Evolutionary conservation across 768 basidiomycete species (phyloP).

Genomic region (Suillus decipiens): DNA sequence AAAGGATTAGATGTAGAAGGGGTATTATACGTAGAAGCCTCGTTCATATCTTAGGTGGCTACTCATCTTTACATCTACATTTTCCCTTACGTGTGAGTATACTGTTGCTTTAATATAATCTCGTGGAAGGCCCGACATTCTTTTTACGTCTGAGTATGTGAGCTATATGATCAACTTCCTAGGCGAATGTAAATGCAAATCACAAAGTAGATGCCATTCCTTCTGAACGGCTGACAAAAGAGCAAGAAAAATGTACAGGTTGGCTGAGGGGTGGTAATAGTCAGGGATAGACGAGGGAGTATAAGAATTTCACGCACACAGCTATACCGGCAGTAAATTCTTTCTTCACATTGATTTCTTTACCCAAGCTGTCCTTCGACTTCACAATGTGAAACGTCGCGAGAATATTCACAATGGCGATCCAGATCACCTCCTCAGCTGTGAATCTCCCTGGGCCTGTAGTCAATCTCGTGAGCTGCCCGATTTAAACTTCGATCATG

Average conservation of each 20-base stretch:
- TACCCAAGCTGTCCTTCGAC: constrained; percentile 23
- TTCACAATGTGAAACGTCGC: constrained; percentile 23
- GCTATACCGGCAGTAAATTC: constrained; percentile 27
- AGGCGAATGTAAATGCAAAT: background rate
- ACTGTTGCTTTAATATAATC: constrained; percentile 5
- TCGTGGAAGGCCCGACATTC: background rate
- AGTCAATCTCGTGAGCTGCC: background rate
- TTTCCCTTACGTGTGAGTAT: background rate
- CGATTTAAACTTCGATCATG: background rate
- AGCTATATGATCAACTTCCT: background rate
- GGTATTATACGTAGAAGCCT: constrained; percentile 82
- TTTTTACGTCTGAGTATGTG: background rate
- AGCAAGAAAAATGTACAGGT: constrained; percentile 26
- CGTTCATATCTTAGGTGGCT: constrained; percentile 69
- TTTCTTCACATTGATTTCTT: constrained; percentile 23
- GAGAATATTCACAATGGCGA: constrained; percentile 24
- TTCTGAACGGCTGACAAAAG: constrained; percentile 22
- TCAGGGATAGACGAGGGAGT: background rate
- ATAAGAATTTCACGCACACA: constrained; percentile 14
- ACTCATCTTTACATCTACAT: background rate
- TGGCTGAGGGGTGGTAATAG: constrained; percentile 10
- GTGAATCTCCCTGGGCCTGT: constrained; percentile 26
- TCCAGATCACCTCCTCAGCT: constrained; percentile 26
- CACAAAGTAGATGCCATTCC: constrained; percentile 4
- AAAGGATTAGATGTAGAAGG: constrained; percentile 59